A percentile compares a stretch with the other conserved stretches of the same genome.
These are phyloP conservation scores for Chlorella sp. DNA, from an alignment of 139 green algal species.

Conservation along the genomic window DNA sequence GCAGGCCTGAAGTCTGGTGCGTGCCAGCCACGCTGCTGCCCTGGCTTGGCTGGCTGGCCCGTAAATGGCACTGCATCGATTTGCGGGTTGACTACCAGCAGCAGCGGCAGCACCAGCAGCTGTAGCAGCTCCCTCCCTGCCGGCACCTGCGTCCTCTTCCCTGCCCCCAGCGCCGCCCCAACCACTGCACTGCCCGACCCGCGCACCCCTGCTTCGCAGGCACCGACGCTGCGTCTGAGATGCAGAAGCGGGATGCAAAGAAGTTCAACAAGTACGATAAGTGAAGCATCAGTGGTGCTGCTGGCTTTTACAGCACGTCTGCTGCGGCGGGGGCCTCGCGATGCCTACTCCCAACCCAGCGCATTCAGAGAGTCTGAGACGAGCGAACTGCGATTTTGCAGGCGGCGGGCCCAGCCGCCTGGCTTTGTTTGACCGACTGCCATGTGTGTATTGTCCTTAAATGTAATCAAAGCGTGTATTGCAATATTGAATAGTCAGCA, in stretches of 20 bases:
- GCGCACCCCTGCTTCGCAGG: neutral
- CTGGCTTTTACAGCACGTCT: no score
- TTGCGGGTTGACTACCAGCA: neutral
- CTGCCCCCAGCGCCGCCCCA: neutral
- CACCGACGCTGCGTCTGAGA: constrained; percentile 37
- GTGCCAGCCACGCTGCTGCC: neutral
- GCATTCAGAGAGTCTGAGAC: no score
- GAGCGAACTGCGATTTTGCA: no score
- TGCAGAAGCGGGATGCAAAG: constrained; percentile 44
- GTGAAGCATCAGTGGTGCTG: neutral
- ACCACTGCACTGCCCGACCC: neutral
- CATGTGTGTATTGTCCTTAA: no score
- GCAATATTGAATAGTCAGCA: no score
- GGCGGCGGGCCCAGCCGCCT: no score
- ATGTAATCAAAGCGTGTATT: no score
- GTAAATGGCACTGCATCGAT: neutral
- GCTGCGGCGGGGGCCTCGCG: no score
- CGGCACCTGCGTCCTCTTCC: neutral
- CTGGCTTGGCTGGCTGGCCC: neutral
- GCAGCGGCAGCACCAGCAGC: neutral
- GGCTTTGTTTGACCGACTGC: no score
- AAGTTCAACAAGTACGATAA: constrained; percentile 34
- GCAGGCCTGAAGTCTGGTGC: constrained; percentile 30
- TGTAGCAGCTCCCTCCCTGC: neutral
- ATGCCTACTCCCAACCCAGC: no score